Percentiles rank a stretch among this genome's conserved stretches.
Conservation (phyloP, 306 rosid species). For the Sechiopsis laciniata region DNA sequence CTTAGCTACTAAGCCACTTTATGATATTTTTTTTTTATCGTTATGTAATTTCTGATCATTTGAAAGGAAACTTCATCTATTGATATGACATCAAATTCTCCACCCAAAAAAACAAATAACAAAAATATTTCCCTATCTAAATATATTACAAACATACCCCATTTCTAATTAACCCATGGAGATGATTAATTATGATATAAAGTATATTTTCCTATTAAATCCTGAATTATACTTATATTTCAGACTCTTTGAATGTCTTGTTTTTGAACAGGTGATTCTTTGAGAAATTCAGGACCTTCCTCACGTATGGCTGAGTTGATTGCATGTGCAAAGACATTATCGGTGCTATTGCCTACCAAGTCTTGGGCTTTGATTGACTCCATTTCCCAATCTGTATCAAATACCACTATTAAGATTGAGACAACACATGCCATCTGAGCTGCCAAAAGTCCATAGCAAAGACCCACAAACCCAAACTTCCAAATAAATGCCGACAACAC, state of each 20-base stretch:
- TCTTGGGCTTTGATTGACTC: conserved; percentile 49
- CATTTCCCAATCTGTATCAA: conserved; percentile 56
- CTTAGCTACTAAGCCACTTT: no score
- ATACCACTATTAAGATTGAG: conserved; percentile 44
- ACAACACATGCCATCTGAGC: conserved; percentile 58
- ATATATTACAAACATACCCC: conserved; percentile 6
- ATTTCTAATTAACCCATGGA: background rate
- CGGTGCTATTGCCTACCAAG: conserved; percentile 41
- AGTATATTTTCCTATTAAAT: conserved; percentile 13
- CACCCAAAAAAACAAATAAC: background rate
- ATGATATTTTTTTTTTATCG: background rate
- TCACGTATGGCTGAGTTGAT: conserved; percentile 15
- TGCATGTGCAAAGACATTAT: conserved; percentile 11
- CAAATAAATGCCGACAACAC: conserved; percentile 45
- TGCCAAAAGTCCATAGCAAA: conserved; percentile 58
- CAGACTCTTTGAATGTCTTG: background rate
- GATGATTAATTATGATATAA: conserved; percentile 4
- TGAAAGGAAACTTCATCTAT: conserved; percentile 13
- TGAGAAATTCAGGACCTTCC: conserved; percentile 16
- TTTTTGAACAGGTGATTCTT: conserved; percentile 19
- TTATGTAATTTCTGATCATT: conserved; percentile 6
- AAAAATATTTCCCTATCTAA: conserved; percentile 10
- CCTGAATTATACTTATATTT: background rate
- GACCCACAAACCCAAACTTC: conserved; percentile 51
- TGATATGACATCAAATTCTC: conserved; percentile 16